A percentile compares a stretch with the other conserved stretches of the same genome.
phyloP scores from a whole-genome alignment of 2,329 filamentous ascomycete genomes.

The Colletotrichum euphorbiae region DNA sequence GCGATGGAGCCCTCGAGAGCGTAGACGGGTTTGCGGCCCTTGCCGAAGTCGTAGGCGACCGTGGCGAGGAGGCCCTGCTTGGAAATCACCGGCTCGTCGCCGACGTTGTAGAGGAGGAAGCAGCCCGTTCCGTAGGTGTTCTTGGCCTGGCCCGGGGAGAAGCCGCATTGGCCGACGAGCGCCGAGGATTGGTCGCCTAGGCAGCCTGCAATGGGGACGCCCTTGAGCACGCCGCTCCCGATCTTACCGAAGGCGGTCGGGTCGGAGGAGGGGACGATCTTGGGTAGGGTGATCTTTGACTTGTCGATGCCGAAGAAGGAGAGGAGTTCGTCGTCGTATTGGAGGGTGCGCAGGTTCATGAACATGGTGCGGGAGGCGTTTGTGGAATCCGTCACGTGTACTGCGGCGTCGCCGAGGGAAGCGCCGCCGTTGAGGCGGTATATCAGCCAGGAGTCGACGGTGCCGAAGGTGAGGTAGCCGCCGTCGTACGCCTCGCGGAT shows the following conservation, averaged over 20 bases:
- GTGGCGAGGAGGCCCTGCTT: conserved; percentile 86
- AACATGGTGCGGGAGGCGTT: conserved; percentile 96
- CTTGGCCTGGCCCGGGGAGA: conserved; percentile 84
- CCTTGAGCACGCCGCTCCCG: conserved; percentile 72
- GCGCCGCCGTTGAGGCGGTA: conserved; percentile 84
- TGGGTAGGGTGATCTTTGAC: conserved; percentile 79
- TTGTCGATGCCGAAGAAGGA: conserved; percentile 80
- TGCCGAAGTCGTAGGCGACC: conserved; percentile 84
- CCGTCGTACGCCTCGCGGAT: conserved; percentile 82
- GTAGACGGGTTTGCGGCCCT: conserved; percentile 72
- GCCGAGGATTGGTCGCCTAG: conserved; percentile 89
- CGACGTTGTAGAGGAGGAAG: conserved; percentile 91
- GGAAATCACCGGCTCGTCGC: conserved; percentile 86
- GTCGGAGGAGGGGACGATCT: conserved; percentile 85
- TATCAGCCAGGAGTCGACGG: conserved; percentile 88
- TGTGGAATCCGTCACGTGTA: conserved; percentile 86
- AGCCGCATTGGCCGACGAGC: conserved; percentile 86
- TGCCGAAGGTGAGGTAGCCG: conserved; percentile 83
- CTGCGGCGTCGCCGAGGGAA: conserved; percentile 63
- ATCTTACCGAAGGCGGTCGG: conserved; percentile 78
- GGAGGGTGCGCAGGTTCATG: conserved; percentile 84
- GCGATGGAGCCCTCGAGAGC: conserved; percentile 87
- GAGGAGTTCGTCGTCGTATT: conserved; percentile 83
- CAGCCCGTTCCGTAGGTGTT: conserved; percentile 93
- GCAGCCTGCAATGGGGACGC: conserved; percentile 82